Conservation (phyloP, 2,329 filamentous ascomycete genomes). For the Xylaria sp. region DNA sequence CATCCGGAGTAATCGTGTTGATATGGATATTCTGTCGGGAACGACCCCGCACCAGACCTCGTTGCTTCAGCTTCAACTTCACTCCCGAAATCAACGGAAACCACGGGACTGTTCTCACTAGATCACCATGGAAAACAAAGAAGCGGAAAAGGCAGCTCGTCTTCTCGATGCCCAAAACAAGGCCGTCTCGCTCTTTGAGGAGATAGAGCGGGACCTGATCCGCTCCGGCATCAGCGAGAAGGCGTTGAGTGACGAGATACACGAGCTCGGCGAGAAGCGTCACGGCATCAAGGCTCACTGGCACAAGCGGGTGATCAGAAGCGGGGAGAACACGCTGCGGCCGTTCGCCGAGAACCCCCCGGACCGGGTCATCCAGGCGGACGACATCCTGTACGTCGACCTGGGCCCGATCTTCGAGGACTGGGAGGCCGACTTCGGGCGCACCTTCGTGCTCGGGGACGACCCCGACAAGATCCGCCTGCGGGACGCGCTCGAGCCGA, state of each 20-base stretch:
- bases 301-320: slow-evolving; percentile 55
- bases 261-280: slow-evolving; percentile 45
- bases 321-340: slow-evolving; percentile 51
- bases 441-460: slow-evolving; percentile 53
- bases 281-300: slow-evolving; percentile 51
- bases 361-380: slow-evolving; percentile 48
- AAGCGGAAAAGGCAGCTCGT: no score
- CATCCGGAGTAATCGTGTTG: no score
- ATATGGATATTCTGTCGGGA: no score
- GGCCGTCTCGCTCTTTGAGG: slow-evolving; percentile 48
- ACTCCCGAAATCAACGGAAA: no score
- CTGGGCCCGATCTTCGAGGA: slow-evolving; percentile 55
- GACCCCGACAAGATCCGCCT: slow-evolving; percentile 49
- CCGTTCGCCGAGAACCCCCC: slow-evolving; percentile 54
- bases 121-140: no score
- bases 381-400: slow-evolving; percentile 56
- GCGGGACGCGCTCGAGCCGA: slow-evolving; percentile 49
- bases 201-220: slow-evolving; percentile 49
- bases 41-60: no score
- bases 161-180: slow-evolving; percentile 52
- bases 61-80: no score
- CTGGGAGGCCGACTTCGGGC: slow-evolving; percentile 58
- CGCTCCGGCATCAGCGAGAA: slow-evolving; percentile 53
- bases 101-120: no score
- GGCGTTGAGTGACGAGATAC: slow-evolving; percentile 49